A percentile compares a stretch with the other conserved stretches of the same genome.
Evolutionary conservation across 345 rosid species (phyloP).

Genomic region (Euphorbia lathyris): DNA sequence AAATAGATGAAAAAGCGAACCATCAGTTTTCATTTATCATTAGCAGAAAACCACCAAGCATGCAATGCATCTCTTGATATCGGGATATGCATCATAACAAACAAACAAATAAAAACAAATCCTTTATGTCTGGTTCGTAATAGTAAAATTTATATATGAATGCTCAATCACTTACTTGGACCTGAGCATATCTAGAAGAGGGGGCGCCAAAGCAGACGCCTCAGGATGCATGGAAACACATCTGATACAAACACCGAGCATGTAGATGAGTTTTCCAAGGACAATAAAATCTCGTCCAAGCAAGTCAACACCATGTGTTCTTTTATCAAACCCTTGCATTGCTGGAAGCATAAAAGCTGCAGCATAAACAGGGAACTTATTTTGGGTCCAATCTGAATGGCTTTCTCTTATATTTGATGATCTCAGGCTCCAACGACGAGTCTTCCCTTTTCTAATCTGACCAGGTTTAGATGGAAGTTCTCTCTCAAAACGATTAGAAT

Average conservation of each 20-base stretch:
- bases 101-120: not conserved
- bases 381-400: slow-evolving; percentile 58
- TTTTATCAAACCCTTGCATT: slow-evolving; percentile 92
- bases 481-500: slow-evolving; percentile 83
- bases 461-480: slow-evolving; percentile 63
- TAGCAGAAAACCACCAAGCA: not conserved
- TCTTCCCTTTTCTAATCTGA: slow-evolving; percentile 67
- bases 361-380: slow-evolving; percentile 77
- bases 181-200: slow-evolving; percentile 77
- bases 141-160: not conserved
- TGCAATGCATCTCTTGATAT: not conserved
- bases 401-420: slow-evolving; percentile 41
- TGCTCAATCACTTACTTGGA: slow-evolving; percentile 49
- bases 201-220: slow-evolving; percentile 74
- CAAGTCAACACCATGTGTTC: slow-evolving; percentile 94
- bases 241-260: slow-evolving; percentile 90
- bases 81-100: not conserved
- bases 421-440: slow-evolving; percentile 76
- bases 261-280: slow-evolving; percentile 88
- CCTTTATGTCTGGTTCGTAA: not conserved
- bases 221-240: slow-evolving; percentile 93
- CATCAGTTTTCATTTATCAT: not conserved
- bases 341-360: slow-evolving; percentile 99
- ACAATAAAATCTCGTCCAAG: slow-evolving; percentile 89
- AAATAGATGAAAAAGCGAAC: not conserved